Evolutionary conservation across 768 basidiomycete genomes (phyloP).

Genomic region (Austroboletus eburneus): DNA sequence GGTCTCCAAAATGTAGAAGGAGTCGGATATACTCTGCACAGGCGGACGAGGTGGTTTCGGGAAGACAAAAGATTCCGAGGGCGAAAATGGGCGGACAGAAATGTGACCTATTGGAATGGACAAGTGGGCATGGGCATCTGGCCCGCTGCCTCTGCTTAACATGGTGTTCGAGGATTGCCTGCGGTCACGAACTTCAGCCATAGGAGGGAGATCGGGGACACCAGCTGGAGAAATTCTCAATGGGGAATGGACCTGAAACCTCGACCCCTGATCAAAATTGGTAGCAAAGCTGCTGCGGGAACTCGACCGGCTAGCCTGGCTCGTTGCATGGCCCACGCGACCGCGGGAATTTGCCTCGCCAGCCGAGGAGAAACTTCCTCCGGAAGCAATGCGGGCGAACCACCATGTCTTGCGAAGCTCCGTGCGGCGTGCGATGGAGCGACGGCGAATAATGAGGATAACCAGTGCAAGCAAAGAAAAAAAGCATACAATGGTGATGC

Average conservation of each 20-base stretch:
- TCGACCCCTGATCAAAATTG: slow-evolving; percentile 44
- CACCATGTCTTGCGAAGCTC: slow-evolving; percentile 46
- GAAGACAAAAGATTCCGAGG: slow-evolving; percentile 65
- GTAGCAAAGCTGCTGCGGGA: slow-evolving; percentile 64
- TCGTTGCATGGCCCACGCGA: slow-evolving; percentile 12
- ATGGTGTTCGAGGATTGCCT: slow-evolving; percentile 40
- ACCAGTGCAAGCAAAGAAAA: slow-evolving; percentile 33
- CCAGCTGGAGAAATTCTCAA: slow-evolving; percentile 3
- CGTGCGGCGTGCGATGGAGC: slow-evolving; percentile 39
- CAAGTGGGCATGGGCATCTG: slow-evolving; percentile 40
- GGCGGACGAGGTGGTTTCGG: slow-evolving; percentile 46
- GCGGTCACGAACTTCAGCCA: slow-evolving; percentile 50
- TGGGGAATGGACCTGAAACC: slow-evolving; percentile 22
- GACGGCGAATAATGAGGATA: slow-evolving; percentile 45
- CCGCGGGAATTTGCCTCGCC: slow-evolving; percentile 10
- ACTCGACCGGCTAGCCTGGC: slow-evolving; percentile 25
- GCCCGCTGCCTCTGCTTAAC: slow-evolving; percentile 34
- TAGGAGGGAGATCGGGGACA: slow-evolving; percentile 45
- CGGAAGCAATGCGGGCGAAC: slow-evolving; percentile 27
- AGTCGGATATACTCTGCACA: neutral
- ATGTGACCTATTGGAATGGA: slow-evolving; percentile 38
- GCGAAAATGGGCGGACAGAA: slow-evolving; percentile 63
- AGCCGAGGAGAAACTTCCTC: slow-evolving; percentile 4
- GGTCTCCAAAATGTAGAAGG: neutral
- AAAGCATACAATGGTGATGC: slow-evolving; percentile 33